Base-by-base conservation (phyloP, 345 rosid genomes). In the Cardamine resedifolia region DNA sequence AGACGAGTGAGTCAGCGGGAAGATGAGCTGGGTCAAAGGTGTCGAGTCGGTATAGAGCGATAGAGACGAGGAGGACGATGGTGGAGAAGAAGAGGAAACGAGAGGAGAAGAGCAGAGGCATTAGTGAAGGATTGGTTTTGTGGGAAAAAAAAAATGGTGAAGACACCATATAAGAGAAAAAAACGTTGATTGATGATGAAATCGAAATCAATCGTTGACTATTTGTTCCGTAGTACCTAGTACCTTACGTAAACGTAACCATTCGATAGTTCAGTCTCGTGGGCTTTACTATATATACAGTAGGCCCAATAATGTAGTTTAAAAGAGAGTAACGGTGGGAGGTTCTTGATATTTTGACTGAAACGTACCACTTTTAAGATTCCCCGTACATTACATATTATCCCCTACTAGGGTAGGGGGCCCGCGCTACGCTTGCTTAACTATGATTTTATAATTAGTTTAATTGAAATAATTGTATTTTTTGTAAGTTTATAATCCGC, bases 11-110 rank as follows among this genome's bases (percentile, higher is more conserved):
- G 33, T 82, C 77, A 43, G 39, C 4, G 1, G 97, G 95, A 6
- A 81, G 16, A 7, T 48, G 82, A 55, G 85, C 85, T 1, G 95
- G 84, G 61, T 87, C 81, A 34, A 87, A 82, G 2, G 82, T 67
- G 74, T 88, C 85, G 49, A 84, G 84, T 1, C 31, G 81, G 81
- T 78, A 86, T 7, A 80, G 60, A 6, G 72, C 16, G 5, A 82
- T 5, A 12, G 90, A 84, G 0, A 56, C 53, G 8, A 84, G n/a
- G 0, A 84, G 84, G 20, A 57, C 33, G 57, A 72, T 6, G 11
- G 45, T 0, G 12, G 52, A 50, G 24, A 84, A 45, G 66, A 84
- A 0, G 19, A 76, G 16, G 1, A 68, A 16, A 53, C 69, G 74
- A 60, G 26, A 7, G 15, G 73, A 66, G 47, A 57, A 31, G 3